Conservation (phyloP, 208 protist species). For the Leishmania mexicana region DNA sequence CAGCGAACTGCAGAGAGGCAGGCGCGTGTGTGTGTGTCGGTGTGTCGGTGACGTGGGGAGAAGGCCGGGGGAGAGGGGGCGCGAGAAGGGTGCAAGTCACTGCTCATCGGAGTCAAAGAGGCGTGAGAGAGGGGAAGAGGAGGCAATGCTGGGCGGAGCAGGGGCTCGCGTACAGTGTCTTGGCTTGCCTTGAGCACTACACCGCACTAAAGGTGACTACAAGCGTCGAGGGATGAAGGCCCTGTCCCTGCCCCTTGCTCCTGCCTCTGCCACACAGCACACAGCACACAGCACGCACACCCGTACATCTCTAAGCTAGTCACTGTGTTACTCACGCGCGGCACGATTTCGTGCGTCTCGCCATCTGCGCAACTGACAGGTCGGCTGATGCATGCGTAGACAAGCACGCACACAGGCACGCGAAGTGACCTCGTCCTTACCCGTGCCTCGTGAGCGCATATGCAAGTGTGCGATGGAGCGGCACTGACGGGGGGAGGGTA, state of each 20-base stretch:
- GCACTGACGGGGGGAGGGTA: neutral
- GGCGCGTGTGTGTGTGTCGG: neutral
- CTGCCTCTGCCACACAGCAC: neutral
- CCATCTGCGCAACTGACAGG: neutral
- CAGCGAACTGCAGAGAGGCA: neutral
- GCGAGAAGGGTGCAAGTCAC: neutral
- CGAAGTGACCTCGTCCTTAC: neutral
- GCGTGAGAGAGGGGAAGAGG: neutral
- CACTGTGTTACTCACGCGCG: too few species aligned
- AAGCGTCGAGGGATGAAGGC: neutral
- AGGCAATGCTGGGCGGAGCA: neutral
- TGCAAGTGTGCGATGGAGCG: neutral
- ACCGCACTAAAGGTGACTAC: neutral
- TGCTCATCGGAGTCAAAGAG: neutral
- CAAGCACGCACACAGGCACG: neutral
- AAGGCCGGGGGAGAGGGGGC: neutral
- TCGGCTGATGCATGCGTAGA: neutral
- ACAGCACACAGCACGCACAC: too few species aligned
- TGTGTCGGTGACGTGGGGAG: neutral
- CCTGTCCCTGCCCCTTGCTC: neutral
- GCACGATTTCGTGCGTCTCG: neutral
- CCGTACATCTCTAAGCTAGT: neutral
- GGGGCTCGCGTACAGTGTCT: neutral
- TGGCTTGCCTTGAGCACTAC: neutral
- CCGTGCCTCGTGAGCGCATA: neutral